Conservation (phyloP, 208 protist species). For the Leishmania arabica region DNA sequence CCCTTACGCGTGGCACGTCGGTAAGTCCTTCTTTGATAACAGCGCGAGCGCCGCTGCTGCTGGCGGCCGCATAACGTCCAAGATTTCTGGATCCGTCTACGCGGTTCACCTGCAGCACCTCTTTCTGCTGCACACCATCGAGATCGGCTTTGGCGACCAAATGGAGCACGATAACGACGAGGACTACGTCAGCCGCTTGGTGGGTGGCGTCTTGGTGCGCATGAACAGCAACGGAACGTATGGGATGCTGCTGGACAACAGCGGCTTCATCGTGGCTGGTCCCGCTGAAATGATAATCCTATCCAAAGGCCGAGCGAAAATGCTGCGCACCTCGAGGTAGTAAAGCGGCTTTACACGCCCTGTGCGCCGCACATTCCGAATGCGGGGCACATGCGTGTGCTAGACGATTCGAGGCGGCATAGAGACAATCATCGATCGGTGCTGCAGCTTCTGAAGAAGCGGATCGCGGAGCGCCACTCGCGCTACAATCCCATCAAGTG, state of each 20-base stretch:
- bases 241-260: constrained; percentile 80
- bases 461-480: constrained; percentile 64
- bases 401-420: constrained; percentile 72
- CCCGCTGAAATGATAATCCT: constrained; percentile 62
- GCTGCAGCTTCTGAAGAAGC: constrained; percentile 62
- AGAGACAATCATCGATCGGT: constrained; percentile 62
- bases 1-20: constrained; percentile 29
- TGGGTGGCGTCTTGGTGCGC: constrained; percentile 74
- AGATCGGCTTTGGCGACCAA: constrained; percentile 74
- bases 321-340: constrained; percentile 52
- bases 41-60: constrained; percentile 38
- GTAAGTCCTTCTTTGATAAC: constrained; percentile 58
- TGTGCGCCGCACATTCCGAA: constrained; percentile 62
- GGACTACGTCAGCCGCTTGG: constrained; percentile 32
- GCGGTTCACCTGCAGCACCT: constrained; percentile 68
- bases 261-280: constrained; percentile 74
- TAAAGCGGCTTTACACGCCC: constrained; percentile 75
- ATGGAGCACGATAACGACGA: constrained; percentile 56
- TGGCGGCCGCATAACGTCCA: constrained; percentile 46
- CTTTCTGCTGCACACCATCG: constrained; percentile 64
- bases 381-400: constrained; percentile 52
- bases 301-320: constrained; percentile 53
- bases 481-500: constrained; percentile 68
- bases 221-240: constrained; percentile 82
- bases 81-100: constrained; percentile 67